phyloP scores from a whole-genome alignment of 768 basidiomycete genomes.

The Pleurotus ostreatus region DNA sequence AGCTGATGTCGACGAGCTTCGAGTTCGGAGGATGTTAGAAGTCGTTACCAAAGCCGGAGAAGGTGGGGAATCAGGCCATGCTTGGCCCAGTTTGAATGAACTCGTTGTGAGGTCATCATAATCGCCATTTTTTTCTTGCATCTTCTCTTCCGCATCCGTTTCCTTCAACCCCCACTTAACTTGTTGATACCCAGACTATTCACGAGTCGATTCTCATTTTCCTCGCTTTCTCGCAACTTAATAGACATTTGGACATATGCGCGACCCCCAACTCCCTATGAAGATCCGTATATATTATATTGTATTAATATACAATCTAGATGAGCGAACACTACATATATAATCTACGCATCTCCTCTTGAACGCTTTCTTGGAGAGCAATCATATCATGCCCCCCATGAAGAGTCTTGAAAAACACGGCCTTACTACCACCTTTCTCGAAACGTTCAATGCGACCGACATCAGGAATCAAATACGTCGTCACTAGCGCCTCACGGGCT shows the following conservation, averaged over 20 bases:
- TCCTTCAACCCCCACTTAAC: neutral
- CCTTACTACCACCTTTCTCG: constrained; percentile 35
- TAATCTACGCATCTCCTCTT: constrained; percentile 52
- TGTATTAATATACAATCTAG: neutral
- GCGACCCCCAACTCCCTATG: no score
- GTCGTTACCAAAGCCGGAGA: neutral
- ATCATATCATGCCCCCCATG: constrained; percentile 63
- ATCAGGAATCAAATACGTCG: constrained; percentile 39
- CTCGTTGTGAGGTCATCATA: neutral
- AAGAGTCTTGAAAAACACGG: constrained; percentile 56
- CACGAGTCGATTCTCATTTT: no score
- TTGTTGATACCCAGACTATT: neutral
- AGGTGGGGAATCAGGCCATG: neutral
- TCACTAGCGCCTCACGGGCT: constrained; percentile 41
- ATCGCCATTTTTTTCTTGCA: neutral
- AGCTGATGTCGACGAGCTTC: neutral
- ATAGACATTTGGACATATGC: neutral
- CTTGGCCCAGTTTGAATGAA: neutral
- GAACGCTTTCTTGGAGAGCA: constrained; percentile 66
- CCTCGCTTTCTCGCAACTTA: neutral
- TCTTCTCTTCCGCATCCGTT: neutral
- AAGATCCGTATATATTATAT: neutral
- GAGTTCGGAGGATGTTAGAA: neutral
- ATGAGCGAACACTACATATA: neutral
- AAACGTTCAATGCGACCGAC: constrained; percentile 64